Conservation (phyloP, 495 filamentous ascomycete genomes). For the Ramalina peruviana region DNA sequence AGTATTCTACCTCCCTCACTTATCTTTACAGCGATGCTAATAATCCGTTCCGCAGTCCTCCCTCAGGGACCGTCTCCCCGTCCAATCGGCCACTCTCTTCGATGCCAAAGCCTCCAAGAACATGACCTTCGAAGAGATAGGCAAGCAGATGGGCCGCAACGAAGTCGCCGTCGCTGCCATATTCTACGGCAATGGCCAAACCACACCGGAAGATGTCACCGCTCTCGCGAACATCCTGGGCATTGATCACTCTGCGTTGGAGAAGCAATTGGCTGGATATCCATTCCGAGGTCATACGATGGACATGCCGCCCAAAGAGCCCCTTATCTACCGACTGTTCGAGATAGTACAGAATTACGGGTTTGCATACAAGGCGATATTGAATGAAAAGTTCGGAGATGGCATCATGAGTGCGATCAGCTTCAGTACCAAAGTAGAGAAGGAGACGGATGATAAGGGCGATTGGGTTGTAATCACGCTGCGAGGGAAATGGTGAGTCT, state of each 20-base stretch:
- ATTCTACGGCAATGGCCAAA: constrained; percentile 86
- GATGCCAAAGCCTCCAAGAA: constrained; percentile 60
- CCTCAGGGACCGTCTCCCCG: constrained; percentile 41
- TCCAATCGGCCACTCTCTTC: constrained; percentile 66
- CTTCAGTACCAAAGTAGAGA: constrained; percentile 88
- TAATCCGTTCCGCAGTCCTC: constrained; percentile 11
- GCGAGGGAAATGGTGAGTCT: constrained; percentile 79
- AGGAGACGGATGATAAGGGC: constrained; percentile 80
- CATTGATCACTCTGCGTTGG: constrained; percentile 42
- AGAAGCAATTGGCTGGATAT: constrained; percentile 50
- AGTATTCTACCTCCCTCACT: background rate
- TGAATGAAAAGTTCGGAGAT: constrained; percentile 99
- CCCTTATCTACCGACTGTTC: constrained; percentile 84
- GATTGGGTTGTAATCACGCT: constrained; percentile 84
- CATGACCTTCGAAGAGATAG: constrained; percentile 74
- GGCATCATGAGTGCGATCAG: constrained; percentile 97
- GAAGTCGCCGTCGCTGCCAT: constrained; percentile 86
- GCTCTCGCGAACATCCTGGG: constrained; percentile 56
- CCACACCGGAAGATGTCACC: constrained; percentile 61
- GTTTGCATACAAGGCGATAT: constrained; percentile 86
- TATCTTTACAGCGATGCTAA: background rate
- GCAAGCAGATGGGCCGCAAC: constrained; percentile 57
- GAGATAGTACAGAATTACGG: constrained; percentile 99
- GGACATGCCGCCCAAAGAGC: constrained; percentile 90
- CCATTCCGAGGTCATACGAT: constrained; percentile 73